These are phyloP conservation scores for Vigna unguiculata DNA, from an alignment of 306 rosid genomes.

Conservation along the genomic window DNA sequence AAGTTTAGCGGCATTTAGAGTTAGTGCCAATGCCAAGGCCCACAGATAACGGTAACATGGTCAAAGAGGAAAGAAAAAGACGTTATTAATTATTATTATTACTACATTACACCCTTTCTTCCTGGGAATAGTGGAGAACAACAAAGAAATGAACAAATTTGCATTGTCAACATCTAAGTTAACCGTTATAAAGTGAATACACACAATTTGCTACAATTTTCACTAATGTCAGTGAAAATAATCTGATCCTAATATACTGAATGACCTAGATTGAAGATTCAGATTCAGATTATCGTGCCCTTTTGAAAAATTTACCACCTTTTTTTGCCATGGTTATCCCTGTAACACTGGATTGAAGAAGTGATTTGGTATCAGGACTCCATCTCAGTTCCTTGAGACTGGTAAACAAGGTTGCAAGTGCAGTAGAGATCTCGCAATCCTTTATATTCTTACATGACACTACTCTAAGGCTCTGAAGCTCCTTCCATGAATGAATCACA, in stretches of 20 bases:
- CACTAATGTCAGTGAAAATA: conserved; percentile 45
- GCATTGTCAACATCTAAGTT: conserved; percentile 47
- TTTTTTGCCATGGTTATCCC: conserved; percentile 80
- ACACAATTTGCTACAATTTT: conserved; percentile 45
- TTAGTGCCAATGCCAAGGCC: conserved; percentile 31
- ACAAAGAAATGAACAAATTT: conserved; percentile 44
- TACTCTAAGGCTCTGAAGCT: conserved; percentile 80
- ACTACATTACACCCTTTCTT: conserved; percentile 46
- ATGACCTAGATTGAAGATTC: conserved; percentile 13
- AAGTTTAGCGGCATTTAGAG: background rate
- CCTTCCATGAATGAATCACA: conserved; percentile 77
- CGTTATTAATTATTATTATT: conserved; percentile 21
- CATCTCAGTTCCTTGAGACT: conserved; percentile 80
- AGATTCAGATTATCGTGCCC: conserved; percentile 54
- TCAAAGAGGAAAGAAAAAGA: background rate
- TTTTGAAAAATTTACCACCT: conserved; percentile 88
- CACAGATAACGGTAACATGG: conserved; percentile 43
- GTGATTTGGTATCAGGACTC: conserved; percentile 91
- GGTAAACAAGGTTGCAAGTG: conserved; percentile 73
- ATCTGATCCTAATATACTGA: conserved; percentile 24
- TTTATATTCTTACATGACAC: conserved; percentile 85
- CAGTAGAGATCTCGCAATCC: conserved; percentile 72
- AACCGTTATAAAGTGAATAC: conserved; percentile 45
- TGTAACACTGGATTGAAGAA: conserved; percentile 62
- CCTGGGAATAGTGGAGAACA: background rate